Evolutionary conservation across 192 early-diverging fungal genomes (phyloP).

Genomic region (Podila verticillata): DNA sequence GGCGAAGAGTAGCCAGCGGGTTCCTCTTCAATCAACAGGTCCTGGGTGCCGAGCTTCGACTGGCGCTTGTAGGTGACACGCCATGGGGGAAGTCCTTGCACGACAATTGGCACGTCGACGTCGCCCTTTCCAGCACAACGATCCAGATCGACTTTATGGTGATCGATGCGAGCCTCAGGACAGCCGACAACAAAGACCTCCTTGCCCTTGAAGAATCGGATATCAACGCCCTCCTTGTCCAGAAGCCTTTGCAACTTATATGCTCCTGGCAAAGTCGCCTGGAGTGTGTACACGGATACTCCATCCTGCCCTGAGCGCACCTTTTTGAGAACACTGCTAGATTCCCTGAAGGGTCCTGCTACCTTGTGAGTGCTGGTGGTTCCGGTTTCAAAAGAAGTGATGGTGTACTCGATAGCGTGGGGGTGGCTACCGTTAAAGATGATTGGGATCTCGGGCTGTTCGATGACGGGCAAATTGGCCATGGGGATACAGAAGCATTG

Average conservation of each 20-base stretch:
- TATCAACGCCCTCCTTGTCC: conserved; percentile 35
- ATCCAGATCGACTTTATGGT: conserved; percentile 24
- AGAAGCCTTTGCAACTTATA: conserved; percentile 25
- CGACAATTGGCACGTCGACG: conserved; percentile 33
- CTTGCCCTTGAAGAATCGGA: conserved; percentile 28
- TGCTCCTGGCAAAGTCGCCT: conserved; percentile 13
- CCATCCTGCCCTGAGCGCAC: conserved; percentile 14
- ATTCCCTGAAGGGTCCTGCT: conserved; percentile 34
- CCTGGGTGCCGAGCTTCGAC: conserved; percentile 5
- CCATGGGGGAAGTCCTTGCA: conserved; percentile 39
- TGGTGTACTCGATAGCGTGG: conserved; percentile 28
- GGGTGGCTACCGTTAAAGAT: conserved; percentile 41
- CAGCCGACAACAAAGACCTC: conserved; percentile 40
- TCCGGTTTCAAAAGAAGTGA: conserved; percentile 44
- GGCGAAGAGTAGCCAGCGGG: conserved; percentile 36
- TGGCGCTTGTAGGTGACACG: conserved; percentile 26
- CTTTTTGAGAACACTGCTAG: conserved; percentile 17
- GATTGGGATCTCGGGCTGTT: conserved; percentile 33
- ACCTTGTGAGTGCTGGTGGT: conserved; percentile 11
- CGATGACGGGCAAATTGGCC: conserved; percentile 12
- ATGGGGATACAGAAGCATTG: conserved; percentile 56
- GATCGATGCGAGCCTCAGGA: conserved; percentile 33
- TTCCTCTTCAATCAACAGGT: conserved; percentile 28
- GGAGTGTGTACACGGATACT: conserved; percentile 21
- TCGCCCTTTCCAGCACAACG: conserved; percentile 39